Conservation (phyloP, 495 filamentous ascomycete genomes). For the Penicillium verhagenii region DNA sequence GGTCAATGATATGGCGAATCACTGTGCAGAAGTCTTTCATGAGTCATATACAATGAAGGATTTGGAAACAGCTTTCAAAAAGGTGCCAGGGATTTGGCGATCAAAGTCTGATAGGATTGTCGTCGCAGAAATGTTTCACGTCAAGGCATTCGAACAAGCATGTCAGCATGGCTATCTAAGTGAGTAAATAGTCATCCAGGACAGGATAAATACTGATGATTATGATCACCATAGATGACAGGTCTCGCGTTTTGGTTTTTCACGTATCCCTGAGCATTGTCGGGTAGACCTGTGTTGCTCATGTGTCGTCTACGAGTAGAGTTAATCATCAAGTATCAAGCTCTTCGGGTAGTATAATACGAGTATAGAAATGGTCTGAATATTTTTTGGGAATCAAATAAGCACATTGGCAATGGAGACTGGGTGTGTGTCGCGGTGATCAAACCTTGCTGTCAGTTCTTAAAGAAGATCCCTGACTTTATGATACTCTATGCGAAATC, state of each 20-base stretch:
- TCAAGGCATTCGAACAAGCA: not conserved
- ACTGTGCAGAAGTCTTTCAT: not conserved
- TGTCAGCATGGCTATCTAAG: not conserved
- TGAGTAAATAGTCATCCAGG: not conserved
- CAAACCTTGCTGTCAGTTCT: not conserved
- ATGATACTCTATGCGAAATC: too few species aligned
- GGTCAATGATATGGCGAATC: not conserved
- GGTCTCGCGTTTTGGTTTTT: not conserved
- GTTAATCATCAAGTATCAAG: not conserved
- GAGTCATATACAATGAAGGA: not conserved
- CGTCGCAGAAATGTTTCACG: not conserved
- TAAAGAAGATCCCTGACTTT: not conserved
- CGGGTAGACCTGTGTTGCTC: not conserved
- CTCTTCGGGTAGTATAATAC: not conserved
- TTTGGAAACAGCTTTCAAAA: not conserved
- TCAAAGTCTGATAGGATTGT: not conserved
- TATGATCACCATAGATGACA: not conserved
- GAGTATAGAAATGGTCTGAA: not conserved
- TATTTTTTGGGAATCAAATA: not conserved
- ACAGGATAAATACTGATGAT: not conserved
- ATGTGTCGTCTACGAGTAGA: not conserved
- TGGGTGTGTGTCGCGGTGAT: not conserved
- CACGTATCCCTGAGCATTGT: not conserved
- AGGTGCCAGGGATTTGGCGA: not conserved
- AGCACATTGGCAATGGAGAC: not conserved